Percentiles rank a stretch among this genome's conserved stretches.
These are phyloP conservation scores for Trametes cingulata DNA, from an alignment of 768 basidiomycete species.

Conservation along the genomic window DNA sequence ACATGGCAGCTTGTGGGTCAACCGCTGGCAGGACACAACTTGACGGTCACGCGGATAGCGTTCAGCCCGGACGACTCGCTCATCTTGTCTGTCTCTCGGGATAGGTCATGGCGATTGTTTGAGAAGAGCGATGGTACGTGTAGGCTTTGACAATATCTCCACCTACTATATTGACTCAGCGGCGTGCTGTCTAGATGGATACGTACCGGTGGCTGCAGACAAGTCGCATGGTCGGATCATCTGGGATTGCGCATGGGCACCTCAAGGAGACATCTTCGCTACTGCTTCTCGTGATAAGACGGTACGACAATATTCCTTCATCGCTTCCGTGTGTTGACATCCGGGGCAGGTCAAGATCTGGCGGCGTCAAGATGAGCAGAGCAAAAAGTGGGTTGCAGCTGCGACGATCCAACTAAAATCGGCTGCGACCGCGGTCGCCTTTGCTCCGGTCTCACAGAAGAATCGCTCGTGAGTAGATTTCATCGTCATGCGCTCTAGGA, in stretches of 20 bases:
- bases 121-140: conserved; percentile 35
- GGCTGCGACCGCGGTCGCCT: conserved; percentile 82
- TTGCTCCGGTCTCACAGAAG: conserved; percentile 38
- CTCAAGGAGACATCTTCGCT: conserved; percentile 76
- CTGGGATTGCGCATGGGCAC: conserved; percentile 92
- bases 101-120: conserved; percentile 89
- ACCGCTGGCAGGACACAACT: conserved; percentile 77
- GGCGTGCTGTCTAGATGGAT: conserved; percentile 43
- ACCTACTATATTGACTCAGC: not conserved
- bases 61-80: conserved; percentile 86
- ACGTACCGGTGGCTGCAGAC: conserved; percentile 61
- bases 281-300: conserved; percentile 97
- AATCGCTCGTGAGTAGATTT: not conserved
- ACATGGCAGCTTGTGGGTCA: conserved; percentile 71
- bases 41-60: conserved; percentile 88
- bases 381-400: conserved; percentile 52
- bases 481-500: not conserved
- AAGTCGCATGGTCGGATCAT: conserved; percentile 92
- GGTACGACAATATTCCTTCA: conserved; percentile 41
- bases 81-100: conserved; percentile 85
- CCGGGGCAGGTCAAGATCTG: conserved; percentile 82
- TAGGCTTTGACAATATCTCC: not conserved
- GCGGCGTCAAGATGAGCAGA: conserved; percentile 40
- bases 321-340: not conserved
- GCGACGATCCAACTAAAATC: conserved; percentile 70